A percentile compares a stretch with the other conserved stretches of the same genome.
These are phyloP conservation scores for Penicillium egyptiacum DNA, from an alignment of 495 filamentous ascomycete species.

Conservation along the genomic window DNA sequence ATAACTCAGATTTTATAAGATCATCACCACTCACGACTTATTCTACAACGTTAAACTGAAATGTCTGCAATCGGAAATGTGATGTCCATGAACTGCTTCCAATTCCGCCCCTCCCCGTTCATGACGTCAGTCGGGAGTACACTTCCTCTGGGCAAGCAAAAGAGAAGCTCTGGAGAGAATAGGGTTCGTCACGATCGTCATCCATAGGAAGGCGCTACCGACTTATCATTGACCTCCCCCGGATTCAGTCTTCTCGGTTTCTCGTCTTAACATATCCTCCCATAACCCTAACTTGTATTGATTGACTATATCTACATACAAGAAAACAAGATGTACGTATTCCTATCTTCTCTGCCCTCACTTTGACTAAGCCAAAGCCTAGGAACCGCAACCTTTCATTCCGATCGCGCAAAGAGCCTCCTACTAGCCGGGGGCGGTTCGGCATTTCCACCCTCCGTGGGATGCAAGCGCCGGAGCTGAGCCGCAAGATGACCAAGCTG, in stretches of 20 bases:
- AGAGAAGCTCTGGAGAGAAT: constrained; percentile 6
- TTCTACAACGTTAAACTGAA: not conserved
- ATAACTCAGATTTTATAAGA: not conserved
- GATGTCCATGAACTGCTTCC: constrained; percentile 11
- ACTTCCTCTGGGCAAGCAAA: constrained; percentile 17
- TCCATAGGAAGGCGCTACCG: constrained; percentile 24
- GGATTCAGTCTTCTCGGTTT: not conserved
- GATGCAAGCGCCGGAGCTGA: constrained; percentile 77
- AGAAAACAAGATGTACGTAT: constrained; percentile 3
- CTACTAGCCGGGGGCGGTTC: constrained; percentile 60
- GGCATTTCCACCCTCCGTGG: constrained; percentile 79
- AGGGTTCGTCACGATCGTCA: constrained; percentile 30
- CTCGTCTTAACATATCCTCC: not conserved
- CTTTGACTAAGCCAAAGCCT: constrained; percentile 6
- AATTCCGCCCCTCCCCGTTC: constrained; percentile 28
- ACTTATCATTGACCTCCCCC: not conserved
- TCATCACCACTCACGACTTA: not conserved
- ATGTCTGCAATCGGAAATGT: constrained; percentile 4
- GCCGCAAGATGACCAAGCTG: constrained; percentile 78
- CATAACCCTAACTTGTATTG: not conserved
- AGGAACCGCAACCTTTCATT: constrained; percentile 65
- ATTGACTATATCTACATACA: constrained; percentile 4
- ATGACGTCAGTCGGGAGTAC: constrained; percentile 30
- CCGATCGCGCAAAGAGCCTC: constrained; percentile 51
- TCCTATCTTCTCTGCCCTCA: not conserved